Conservation (phyloP, 1,284 basidiomycete genomes). For the Trametes pubescens region DNA sequence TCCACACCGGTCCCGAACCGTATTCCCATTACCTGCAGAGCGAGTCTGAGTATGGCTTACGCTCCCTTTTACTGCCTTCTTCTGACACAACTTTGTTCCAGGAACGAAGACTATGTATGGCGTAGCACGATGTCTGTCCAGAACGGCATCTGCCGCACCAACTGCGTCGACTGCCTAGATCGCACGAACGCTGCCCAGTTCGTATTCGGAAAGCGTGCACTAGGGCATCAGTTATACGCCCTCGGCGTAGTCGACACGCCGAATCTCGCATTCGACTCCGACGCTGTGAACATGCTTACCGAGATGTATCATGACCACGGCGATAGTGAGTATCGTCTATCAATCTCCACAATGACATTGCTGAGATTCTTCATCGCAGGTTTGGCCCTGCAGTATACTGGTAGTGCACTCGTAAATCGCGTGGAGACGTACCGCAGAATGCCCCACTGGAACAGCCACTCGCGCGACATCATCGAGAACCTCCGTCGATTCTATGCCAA, state of each 20-base stretch:
- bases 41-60: constrained; percentile 49
- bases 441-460: constrained; percentile 98
- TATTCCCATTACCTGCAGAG: constrained; percentile 70
- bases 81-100: constrained; percentile 36
- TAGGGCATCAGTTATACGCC: constrained; percentile 96
- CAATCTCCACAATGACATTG: no score
- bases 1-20: constrained; percentile 88
- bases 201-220: constrained; percentile 94
- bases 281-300: constrained; percentile 96
- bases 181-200: constrained; percentile 98
- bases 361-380: constrained; percentile 55
- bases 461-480: constrained; percentile 96
- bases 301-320: constrained; percentile 99
- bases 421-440: constrained; percentile 97
- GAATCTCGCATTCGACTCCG: constrained; percentile 91
- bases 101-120: constrained; percentile 48
- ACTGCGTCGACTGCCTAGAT: constrained; percentile 97
- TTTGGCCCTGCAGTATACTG: constrained; percentile 96
- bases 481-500: constrained; percentile 97
- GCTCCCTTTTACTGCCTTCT: not conserved
- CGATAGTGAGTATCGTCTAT: constrained; percentile 68
- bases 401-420: constrained; percentile 95
- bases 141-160: constrained; percentile 90
- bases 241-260: constrained; percentile 89
- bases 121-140: constrained; percentile 83